These are phyloP conservation scores for Mayamaea pseudoterrestris DNA, from an alignment of 108 stramenopile species.

Conservation along the genomic window DNA sequence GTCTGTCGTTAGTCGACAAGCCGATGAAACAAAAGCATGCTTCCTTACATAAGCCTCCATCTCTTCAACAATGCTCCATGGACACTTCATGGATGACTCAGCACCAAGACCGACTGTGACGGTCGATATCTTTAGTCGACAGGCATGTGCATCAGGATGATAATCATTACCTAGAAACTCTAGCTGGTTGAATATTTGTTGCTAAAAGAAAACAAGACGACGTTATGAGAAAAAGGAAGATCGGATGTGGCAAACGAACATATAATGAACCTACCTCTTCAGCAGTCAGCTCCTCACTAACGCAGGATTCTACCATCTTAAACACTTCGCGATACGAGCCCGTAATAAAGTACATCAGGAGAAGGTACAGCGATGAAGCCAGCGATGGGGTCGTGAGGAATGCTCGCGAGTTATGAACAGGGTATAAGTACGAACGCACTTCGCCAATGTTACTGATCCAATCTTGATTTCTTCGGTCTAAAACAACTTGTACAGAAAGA, in stretches of 20 bases:
- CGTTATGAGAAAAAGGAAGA: background rate
- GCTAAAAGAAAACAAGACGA: constrained; percentile 13
- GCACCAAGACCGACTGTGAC: constrained; percentile 81
- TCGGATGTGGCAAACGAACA: background rate
- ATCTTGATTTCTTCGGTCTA: constrained; percentile 87
- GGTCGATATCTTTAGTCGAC: constrained; percentile 85
- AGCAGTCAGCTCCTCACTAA: constrained; percentile 84
- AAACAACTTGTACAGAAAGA: constrained; percentile 81
- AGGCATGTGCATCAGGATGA: constrained; percentile 94
- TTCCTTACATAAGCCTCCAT: constrained; percentile 83
- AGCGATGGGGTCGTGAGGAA: constrained; percentile 89
- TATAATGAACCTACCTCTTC: constrained; percentile 67
- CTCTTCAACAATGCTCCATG: constrained; percentile 84
- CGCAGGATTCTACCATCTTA: constrained; percentile 94
- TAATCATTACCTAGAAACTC: constrained; percentile 88
- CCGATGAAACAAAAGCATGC: constrained; percentile 76
- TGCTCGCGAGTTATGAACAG: constrained; percentile 88
- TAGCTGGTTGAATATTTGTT: constrained; percentile 87
- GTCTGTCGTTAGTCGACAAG: constrained; percentile 80
- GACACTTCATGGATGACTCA: constrained; percentile 80
- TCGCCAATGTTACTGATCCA: constrained; percentile 96
- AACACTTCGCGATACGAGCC: constrained; percentile 92
- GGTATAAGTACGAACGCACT: constrained; percentile 94
- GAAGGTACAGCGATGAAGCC: constrained; percentile 93
- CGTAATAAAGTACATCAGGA: constrained; percentile 93